Evolutionary conservation across 2,329 filamentous ascomycete species (phyloP).

Genomic region (Orbilia blumenaviensis): DNA sequence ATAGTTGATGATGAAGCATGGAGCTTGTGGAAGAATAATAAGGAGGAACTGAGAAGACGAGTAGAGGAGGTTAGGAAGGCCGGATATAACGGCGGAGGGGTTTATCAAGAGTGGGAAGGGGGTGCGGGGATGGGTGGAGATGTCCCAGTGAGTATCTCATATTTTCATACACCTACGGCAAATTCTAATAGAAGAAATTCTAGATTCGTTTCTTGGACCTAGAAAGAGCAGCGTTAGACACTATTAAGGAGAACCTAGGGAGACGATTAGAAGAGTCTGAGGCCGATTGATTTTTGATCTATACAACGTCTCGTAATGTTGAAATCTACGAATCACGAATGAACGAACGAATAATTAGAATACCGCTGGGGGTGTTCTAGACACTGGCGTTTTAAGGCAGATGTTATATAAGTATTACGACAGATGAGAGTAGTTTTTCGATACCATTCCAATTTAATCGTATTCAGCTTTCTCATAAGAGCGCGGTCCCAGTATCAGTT

Average conservation of each 20-base stretch:
- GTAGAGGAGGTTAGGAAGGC: constrained; percentile 10
- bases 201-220: constrained; percentile 50
- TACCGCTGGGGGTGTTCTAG: no score
- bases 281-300: background rate
- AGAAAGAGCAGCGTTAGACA: constrained; percentile 41
- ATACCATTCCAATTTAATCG: no score
- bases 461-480: no score
- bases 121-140: constrained; percentile 13
- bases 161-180: background rate
- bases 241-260: constrained; percentile 45
- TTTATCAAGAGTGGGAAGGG: constrained; percentile 47
- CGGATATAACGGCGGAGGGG: background rate
- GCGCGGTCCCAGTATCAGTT: no score
- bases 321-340: no score
- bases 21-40: constrained; percentile 30
- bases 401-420: no score
- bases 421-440: no score
- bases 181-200: no score
- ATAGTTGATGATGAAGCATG: constrained; percentile 50
- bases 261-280: constrained; percentile 6
- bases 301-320: no score
- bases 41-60: constrained; percentile 29
- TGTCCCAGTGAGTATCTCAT: constrained; percentile 31
- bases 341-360: no score
- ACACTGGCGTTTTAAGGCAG: background rate